Evolutionary conservation across 768 basidiomycete genomes (phyloP).

Genomic region (Leccinum pellstonianum): DNA sequence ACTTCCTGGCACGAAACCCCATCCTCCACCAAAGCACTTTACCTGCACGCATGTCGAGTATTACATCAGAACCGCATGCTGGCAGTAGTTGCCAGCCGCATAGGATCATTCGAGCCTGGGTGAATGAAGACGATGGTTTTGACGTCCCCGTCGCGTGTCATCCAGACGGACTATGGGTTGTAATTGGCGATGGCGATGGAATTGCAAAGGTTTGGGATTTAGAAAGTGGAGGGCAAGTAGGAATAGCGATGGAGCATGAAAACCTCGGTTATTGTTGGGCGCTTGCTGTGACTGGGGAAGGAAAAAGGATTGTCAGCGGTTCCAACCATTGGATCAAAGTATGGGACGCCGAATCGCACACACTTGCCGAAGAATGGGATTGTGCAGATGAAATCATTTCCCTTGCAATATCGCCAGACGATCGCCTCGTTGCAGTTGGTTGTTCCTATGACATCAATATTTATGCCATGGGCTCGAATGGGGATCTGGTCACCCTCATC

Average conservation of each 20-base stretch:
- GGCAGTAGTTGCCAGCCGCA: too few relatives aligned
- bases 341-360: neutral
- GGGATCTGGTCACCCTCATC: neutral
- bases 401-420: neutral
- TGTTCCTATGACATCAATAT: neutral
- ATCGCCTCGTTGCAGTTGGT: neutral
- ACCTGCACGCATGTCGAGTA: too few relatives aligned
- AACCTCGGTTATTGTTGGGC: fast-evolving
- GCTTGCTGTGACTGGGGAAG: neutral
- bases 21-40: too few relatives aligned
- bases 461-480: neutral
- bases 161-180: neutral
- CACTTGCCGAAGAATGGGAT: neutral
- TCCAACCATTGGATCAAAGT: neutral
- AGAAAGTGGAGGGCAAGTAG: neutral
- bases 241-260: neutral
- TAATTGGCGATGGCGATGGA: neutral
- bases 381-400: fast-evolving
- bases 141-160: neutral
- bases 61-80: too few relatives aligned
- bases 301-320: neutral
- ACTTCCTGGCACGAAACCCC: too few relatives aligned
- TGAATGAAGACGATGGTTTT: too few relatives aligned
- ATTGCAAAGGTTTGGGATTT: neutral
- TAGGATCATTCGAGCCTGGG: too few relatives aligned